A percentile compares a stretch with the other conserved stretches of the same genome.
These are phyloP conservation scores for Trichosanthes cucumerina DNA, from an alignment of 306 rosid genomes.

Conservation along the genomic window DNA sequence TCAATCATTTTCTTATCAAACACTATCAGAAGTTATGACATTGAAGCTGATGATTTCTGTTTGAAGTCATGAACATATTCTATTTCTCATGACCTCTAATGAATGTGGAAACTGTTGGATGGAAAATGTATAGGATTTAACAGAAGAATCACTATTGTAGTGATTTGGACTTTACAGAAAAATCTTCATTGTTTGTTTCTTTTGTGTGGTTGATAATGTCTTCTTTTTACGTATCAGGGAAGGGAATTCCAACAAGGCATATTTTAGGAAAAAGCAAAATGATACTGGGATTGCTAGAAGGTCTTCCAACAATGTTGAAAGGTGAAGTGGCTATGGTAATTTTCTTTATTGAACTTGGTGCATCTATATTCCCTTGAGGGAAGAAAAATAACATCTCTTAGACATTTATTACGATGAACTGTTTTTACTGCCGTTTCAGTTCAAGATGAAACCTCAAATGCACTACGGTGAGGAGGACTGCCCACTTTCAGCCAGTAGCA, in stretches of 20 bases:
- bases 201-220: conserved; percentile 6
- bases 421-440: conserved; percentile 36
- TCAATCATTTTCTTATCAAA: neutral
- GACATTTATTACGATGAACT: neutral
- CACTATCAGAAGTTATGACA: neutral
- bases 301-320: conserved; percentile 89
- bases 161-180: neutral
- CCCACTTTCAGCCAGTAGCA: conserved; percentile 55
- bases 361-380: neutral
- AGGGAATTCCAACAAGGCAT: conserved; percentile 55
- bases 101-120: neutral
- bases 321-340: conserved; percentile 95
- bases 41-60: neutral
- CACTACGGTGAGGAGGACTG: conserved; percentile 91
- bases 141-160: neutral
- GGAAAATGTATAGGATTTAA: neutral
- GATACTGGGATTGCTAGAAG: conserved; percentile 82
- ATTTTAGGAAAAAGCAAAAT: conserved; percentile 91
- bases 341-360: conserved; percentile 1
- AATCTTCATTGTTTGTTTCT: neutral
- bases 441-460: conserved; percentile 85
- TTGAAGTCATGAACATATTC: neutral
- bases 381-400: conserved; percentile 6
- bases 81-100: neutral
- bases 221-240: conserved; percentile 41